phyloP scores from a whole-genome alignment of 2,329 filamentous ascomycete genomes.

The Cladosporium sp. region DNA sequence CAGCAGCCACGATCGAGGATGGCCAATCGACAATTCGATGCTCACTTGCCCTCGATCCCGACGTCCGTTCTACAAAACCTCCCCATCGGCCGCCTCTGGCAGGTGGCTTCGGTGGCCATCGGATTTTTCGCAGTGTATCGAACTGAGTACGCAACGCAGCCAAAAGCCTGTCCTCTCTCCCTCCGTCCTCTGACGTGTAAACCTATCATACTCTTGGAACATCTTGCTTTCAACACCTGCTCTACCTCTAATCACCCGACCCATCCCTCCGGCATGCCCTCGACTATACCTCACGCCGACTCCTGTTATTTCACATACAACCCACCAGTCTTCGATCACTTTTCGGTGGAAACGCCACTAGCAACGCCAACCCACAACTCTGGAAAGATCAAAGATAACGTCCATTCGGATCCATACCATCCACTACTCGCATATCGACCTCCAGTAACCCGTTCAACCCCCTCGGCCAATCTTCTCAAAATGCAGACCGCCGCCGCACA shows the following conservation, averaged over 20 bases:
- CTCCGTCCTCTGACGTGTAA: background rate
- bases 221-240: too few relatives aligned
- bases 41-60: conserved; percentile 1
- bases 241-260: too few relatives aligned
- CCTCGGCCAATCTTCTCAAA: conserved; percentile 25
- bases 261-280: background rate
- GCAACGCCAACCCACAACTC: conserved; percentile 15
- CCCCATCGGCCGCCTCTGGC: background rate
- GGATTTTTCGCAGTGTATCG: background rate
- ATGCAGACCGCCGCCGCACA: conserved; percentile 31
- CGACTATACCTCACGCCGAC: background rate
- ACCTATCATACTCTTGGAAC: background rate
- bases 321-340: conserved; percentile 15
- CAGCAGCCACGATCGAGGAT: background rate
- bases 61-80: background rate
- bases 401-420: conserved; percentile 14
- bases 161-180: too few relatives aligned
- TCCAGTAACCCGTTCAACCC: conserved; percentile 13
- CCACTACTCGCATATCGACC: conserved; percentile 22
- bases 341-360: conserved; percentile 18
- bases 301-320: conserved; percentile 18
- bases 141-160: background rate
- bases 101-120: too few relatives aligned
- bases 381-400: conserved; percentile 1
- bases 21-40: background rate